phyloP scores from a whole-genome alignment of 1,284 basidiomycete species.

The Grifola frondosa region DNA sequence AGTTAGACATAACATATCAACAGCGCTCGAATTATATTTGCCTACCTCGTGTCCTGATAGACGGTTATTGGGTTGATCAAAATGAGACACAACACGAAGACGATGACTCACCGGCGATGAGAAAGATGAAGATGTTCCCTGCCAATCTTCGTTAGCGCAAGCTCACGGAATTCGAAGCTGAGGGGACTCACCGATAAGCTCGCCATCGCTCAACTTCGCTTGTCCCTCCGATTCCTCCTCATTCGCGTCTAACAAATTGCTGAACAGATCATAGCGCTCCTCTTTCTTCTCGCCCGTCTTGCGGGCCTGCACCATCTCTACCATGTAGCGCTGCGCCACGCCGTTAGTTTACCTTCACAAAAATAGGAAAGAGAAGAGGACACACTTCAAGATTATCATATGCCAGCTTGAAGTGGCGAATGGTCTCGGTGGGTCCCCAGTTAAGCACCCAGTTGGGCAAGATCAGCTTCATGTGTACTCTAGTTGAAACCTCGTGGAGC shows the following conservation, averaged over 20 bases:
- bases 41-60: slow-evolving; percentile 51
- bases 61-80: background rate
- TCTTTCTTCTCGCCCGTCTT: slow-evolving; percentile 38
- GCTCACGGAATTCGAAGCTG: background rate
- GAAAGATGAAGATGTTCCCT: slow-evolving; percentile 49
- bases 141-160: background rate
- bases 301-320: slow-evolving; percentile 54
- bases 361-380: slow-evolving; percentile 1
- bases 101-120: slow-evolving; percentile 49
- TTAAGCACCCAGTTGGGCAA: slow-evolving; percentile 45
- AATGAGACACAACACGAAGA: background rate
- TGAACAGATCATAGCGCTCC: slow-evolving; percentile 54
- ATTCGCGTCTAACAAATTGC: slow-evolving; percentile 51
- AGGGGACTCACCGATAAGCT: slow-evolving; percentile 46
- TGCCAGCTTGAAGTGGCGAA: slow-evolving; percentile 38
- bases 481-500: slow-evolving; percentile 45
- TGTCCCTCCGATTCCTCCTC: slow-evolving; percentile 34
- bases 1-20: slow-evolving; percentile 28
- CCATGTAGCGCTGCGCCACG: slow-evolving; percentile 46
- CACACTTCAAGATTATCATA: slow-evolving; percentile 50
- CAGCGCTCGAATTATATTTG: background rate
- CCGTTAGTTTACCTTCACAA: too few species aligned
- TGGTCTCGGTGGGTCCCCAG: slow-evolving; percentile 36
- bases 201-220: slow-evolving; percentile 42
- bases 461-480: slow-evolving; percentile 43